A percentile compares a stretch with the other conserved stretches of the same genome.
Evolutionary conservation across 495 filamentous ascomycete genomes (phyloP).

Genomic region (Melanomma pulvis-pyrius): DNA sequence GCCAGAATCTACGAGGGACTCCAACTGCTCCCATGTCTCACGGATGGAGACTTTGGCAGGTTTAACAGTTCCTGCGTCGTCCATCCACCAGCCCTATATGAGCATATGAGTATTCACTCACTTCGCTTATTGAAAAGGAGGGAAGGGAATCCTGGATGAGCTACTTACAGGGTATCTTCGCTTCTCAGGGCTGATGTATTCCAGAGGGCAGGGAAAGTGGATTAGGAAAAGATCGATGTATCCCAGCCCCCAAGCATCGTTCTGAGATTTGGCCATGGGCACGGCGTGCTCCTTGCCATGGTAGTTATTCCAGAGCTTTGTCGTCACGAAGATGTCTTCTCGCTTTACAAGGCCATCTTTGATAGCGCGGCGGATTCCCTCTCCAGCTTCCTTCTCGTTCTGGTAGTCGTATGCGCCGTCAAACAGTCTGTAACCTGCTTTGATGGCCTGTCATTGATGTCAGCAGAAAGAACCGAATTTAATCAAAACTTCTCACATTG

Average conservation of each 20-base stretch:
- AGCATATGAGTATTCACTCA: background rate
- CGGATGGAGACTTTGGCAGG: conserved; percentile 71
- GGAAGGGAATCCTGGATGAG: conserved; percentile 16
- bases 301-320: conserved; percentile 69
- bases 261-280: conserved; percentile 60
- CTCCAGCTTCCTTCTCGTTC: conserved; percentile 56
- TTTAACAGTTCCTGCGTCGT: conserved; percentile 59
- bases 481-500: conserved; percentile 14
- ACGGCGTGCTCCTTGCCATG: conserved; percentile 64
- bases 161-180: conserved; percentile 17
- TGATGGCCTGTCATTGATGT: conserved; percentile 37
- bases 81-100: conserved; percentile 53
- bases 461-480: background rate
- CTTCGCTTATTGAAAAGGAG: conserved; percentile 70
- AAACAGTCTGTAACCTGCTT: conserved; percentile 64
- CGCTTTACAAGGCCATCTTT: conserved; percentile 56
- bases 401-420: conserved; percentile 59
- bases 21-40: conserved; percentile 85
- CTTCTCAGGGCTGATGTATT: conserved; percentile 44
- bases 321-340: conserved; percentile 65
- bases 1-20: conserved; percentile 69
- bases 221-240: conserved; percentile 74
- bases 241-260: conserved; percentile 60
- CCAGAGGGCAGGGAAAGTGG: conserved; percentile 56
- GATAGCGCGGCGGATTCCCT: conserved; percentile 52